phyloP scores from a whole-genome alignment of 306 rosid genomes.

The Coriaria nepalensis region DNA sequence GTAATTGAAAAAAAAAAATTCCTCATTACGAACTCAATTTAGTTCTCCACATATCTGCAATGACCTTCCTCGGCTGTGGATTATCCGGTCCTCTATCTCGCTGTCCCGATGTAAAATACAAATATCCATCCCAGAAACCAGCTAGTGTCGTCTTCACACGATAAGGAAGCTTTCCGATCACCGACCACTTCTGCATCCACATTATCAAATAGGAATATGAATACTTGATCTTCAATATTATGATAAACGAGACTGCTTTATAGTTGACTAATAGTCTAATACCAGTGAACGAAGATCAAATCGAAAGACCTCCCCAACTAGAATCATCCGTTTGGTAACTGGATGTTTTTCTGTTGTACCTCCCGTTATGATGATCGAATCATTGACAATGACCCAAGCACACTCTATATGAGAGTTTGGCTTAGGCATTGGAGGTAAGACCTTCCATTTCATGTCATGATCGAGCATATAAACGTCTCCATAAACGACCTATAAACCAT shows the following conservation, averaged over 20 bases:
- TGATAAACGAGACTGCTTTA: too few relatives aligned
- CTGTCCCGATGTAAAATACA: constrained; percentile 88
- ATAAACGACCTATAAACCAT: constrained; percentile 61
- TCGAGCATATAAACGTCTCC: constrained; percentile 78
- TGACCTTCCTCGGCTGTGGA: constrained; percentile 66
- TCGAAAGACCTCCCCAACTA: constrained; percentile 76
- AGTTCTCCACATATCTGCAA: constrained; percentile 72
- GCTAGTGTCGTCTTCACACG: constrained; percentile 70
- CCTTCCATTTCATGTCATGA: constrained; percentile 72
- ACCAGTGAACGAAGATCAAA: constrained; percentile 56
- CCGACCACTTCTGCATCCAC: constrained; percentile 62
- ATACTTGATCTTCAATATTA: too few relatives aligned
- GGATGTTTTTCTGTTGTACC: constrained; percentile 94
- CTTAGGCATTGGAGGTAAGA: constrained; percentile 63
- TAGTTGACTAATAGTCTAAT: constrained; percentile 7
- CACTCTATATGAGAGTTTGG: constrained; percentile 76
- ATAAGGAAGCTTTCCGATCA: constrained; percentile 87
- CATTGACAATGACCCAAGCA: constrained; percentile 63
- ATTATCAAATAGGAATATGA: too few relatives aligned
- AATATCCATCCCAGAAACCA: constrained; percentile 72
- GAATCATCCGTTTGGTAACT: constrained; percentile 61
- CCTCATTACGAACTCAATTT: too few relatives aligned
- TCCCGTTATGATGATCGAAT: constrained; percentile 65
- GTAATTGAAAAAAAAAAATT: too few relatives aligned
- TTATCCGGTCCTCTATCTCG: constrained; percentile 86